These are phyloP conservation scores for Batkoa obscura DNA, from an alignment of 371 early-diverging fungal species.

Conservation along the genomic window DNA sequence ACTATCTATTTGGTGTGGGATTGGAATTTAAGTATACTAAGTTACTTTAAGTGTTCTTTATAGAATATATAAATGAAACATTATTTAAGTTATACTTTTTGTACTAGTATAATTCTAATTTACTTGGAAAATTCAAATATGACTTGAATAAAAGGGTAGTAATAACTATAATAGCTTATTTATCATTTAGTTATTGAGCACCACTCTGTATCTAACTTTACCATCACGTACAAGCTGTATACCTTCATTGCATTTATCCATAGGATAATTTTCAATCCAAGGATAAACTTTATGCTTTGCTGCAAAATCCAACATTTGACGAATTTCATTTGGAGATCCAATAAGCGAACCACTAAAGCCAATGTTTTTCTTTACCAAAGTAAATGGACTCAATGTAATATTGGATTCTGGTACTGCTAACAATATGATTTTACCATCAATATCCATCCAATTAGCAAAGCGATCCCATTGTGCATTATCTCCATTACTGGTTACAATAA, in stretches of 20 bases:
- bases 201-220: conserved; percentile 1
- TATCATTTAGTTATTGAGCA: not conserved
- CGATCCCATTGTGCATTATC: conserved; percentile 27
- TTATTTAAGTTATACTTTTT: no score
- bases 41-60: no score
- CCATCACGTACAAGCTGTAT: not conserved
- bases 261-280: conserved; percentile 35
- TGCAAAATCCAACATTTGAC: conserved; percentile 50
- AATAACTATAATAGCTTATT: not conserved
- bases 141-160: no score
- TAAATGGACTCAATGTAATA: conserved; percentile 17
- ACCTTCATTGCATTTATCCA: conserved; percentile 33
- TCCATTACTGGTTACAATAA: conserved; percentile 29
- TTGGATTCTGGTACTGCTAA: conserved; percentile 44
- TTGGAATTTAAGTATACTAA: no score
- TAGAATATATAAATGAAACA: no score
- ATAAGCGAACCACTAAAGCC: conserved; percentile 46
- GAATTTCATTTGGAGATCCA: conserved; percentile 30
- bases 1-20: no score
- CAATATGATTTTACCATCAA: conserved; percentile 29
- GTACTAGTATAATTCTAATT: no score
- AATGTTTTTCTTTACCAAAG: conserved; percentile 25
- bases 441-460: conserved; percentile 25
- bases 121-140: no score
- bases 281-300: conserved; percentile 40